These are phyloP conservation scores for Fusarium zealandicum DNA, from an alignment of 2,329 filamentous ascomycete species.

Conservation along the genomic window DNA sequence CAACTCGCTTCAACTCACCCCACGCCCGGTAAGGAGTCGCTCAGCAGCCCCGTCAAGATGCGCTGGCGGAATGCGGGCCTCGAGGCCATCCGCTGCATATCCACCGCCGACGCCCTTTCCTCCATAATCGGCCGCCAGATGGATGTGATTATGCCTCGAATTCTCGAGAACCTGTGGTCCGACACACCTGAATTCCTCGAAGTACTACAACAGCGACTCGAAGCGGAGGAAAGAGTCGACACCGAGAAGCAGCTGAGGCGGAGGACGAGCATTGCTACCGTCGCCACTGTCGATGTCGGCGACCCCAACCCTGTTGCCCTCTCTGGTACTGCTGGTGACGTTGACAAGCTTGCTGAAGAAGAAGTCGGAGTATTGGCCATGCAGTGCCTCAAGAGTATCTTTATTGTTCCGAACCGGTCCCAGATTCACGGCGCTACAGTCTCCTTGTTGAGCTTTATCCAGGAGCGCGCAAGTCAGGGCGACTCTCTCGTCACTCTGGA, in stretches of 20 bases:
- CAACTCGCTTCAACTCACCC: conserved; percentile 74
- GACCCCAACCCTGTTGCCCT: conserved; percentile 75
- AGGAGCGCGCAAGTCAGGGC: conserved; percentile 61
- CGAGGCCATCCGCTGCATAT: conserved; percentile 81
- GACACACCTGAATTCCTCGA: conserved; percentile 74
- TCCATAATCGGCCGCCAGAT: conserved; percentile 80
- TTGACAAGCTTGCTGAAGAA: conserved; percentile 88
- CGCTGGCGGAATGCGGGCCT: conserved; percentile 79
- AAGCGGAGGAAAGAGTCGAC: conserved; percentile 73
- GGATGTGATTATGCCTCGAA: conserved; percentile 79
- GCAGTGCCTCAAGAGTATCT: conserved; percentile 86
- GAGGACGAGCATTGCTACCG: conserved; percentile 81
- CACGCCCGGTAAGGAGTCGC: conserved; percentile 58
- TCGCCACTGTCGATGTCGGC: conserved; percentile 69
- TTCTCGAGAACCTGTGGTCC: conserved; percentile 86
- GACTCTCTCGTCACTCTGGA: conserved; percentile 61
- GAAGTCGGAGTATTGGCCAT: conserved; percentile 85
- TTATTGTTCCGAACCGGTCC: conserved; percentile 78
- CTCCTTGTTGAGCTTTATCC: conserved; percentile 78
- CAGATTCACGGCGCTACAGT: conserved; percentile 82
- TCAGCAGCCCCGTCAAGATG: conserved; percentile 77
- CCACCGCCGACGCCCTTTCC: conserved; percentile 79
- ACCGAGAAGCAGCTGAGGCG: conserved; percentile 68
- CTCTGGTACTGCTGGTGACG: conserved; percentile 83
- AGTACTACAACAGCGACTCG: conserved; percentile 70